These are phyloP conservation scores for Coniochaeta ligniaria DNA, from an alignment of 2,329 filamentous ascomycete genomes.

Conservation along the genomic window DNA sequence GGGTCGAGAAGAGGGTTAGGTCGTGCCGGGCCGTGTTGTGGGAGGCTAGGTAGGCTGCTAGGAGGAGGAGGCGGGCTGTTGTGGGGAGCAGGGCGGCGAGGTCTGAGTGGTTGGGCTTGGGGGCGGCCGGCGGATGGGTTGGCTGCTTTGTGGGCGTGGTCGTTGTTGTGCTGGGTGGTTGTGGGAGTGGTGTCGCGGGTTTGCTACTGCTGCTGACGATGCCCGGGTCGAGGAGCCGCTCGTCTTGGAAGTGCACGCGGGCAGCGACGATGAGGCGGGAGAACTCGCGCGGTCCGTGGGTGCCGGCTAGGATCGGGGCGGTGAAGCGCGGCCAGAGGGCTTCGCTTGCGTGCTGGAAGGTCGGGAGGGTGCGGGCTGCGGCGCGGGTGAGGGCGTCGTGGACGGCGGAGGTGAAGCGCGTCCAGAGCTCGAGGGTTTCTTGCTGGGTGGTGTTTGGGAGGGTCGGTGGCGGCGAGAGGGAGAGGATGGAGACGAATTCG, in stretches of 20 bases:
- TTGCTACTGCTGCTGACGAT: conserved; percentile 39
- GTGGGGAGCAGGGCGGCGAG: conserved; percentile 58
- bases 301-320: conserved; percentile 66
- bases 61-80: conserved; percentile 65
- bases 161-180: not conserved
- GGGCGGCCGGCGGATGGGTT: not conserved
- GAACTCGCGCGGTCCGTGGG: conserved; percentile 72
- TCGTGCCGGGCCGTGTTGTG: conserved; percentile 74
- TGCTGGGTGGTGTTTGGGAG: conserved; percentile 42
- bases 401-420: conserved; percentile 73
- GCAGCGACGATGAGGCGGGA: conserved; percentile 70
- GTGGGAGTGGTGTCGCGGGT: not conserved
- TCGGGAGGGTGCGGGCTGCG: conserved; percentile 70
- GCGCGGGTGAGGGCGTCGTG: conserved; percentile 82
- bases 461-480: conserved; percentile 36
- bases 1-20: conserved; percentile 67
- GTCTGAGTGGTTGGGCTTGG: conserved; percentile 19
- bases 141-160: not conserved
- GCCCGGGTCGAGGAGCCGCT: conserved; percentile 59
- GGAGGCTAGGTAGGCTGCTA: conserved; percentile 73
- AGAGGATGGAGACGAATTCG: conserved; percentile 72
- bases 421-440: conserved; percentile 64
- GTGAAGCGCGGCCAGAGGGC: conserved; percentile 83
- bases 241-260: conserved; percentile 64
- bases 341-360: conserved; percentile 62